These are phyloP conservation scores for Metarhizium robertsii DNA, from an alignment of 2,329 filamentous ascomycete species.

Conservation along the genomic window DNA sequence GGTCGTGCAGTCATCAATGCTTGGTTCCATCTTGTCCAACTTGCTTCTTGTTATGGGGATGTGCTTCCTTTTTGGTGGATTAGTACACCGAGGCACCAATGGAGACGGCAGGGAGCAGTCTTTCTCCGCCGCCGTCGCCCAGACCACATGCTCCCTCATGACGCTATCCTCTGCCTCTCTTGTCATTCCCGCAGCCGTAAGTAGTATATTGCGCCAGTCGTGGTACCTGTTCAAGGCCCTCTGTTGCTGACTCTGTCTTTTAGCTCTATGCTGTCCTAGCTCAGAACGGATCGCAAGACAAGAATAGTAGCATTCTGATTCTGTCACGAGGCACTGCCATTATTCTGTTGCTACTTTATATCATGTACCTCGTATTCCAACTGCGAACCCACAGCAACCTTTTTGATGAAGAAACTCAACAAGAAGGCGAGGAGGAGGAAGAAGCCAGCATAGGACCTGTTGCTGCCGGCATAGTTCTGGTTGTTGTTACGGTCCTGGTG, in stretches of 20 bases:
- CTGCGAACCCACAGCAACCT: slow-evolving; percentile 64
- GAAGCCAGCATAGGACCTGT: slow-evolving; percentile 50
- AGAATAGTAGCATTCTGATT: slow-evolving; percentile 50
- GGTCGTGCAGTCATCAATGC: slow-evolving; percentile 96
- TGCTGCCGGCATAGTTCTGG: slow-evolving; percentile 56
- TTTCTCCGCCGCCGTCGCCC: slow-evolving; percentile 69
- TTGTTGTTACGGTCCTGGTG: slow-evolving; percentile 61
- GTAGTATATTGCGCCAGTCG: neutral
- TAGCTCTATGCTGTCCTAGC: slow-evolving; percentile 59
- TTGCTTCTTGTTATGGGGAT: slow-evolving; percentile 78
- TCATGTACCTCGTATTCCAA: slow-evolving; percentile 71
- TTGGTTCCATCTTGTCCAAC: slow-evolving; percentile 91
- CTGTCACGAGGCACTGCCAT: slow-evolving; percentile 69
- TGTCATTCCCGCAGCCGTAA: slow-evolving; percentile 64
- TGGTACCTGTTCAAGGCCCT: neutral
- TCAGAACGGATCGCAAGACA: slow-evolving; percentile 27
- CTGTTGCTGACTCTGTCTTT: neutral
- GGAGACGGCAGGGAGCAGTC: slow-evolving; percentile 56
- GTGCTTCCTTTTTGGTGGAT: slow-evolving; percentile 68
- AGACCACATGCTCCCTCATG: slow-evolving; percentile 69
- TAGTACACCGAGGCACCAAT: slow-evolving; percentile 47
- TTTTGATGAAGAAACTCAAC: slow-evolving; percentile 48
- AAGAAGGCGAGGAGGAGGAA: slow-evolving; percentile 35
- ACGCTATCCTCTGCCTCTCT: slow-evolving; percentile 66
- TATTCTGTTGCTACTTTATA: slow-evolving; percentile 65